A percentile compares a stretch with the other conserved stretches of the same genome.
Evolutionary conservation across 768 basidiomycete species (phyloP).

Genomic region (Astraeus odoratus): DNA sequence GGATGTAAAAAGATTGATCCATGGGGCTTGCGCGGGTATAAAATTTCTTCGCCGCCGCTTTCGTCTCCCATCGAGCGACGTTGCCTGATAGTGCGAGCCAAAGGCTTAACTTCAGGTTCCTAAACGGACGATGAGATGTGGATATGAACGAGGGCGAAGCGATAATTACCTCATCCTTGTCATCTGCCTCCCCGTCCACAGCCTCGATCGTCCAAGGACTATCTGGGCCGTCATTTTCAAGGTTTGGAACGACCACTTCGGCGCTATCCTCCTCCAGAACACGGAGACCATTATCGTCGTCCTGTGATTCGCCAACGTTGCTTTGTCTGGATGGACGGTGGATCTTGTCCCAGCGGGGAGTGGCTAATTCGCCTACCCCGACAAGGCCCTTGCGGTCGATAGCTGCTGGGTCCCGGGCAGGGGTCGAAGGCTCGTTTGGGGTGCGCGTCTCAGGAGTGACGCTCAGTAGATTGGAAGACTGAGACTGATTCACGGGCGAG

Average conservation of each 20-base stretch:
- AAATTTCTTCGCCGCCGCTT: conserved; percentile 85
- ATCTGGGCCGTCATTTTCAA: conserved; percentile 53
- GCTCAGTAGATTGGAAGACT: conserved; percentile 30
- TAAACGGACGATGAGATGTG: conserved; percentile 1
- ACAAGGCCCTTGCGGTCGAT: conserved; percentile 86
- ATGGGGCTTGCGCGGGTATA: conserved; percentile 66
- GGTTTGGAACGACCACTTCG: conserved; percentile 22
- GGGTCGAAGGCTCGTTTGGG: conserved; percentile 52
- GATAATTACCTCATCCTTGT: conserved; percentile 54
- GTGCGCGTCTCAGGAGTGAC: conserved; percentile 57
- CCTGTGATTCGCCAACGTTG: conserved; percentile 34
- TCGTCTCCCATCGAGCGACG: conserved; percentile 70
- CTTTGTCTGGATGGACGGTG: conserved; percentile 24
- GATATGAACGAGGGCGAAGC: not conserved
- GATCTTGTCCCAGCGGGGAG: conserved; percentile 84
- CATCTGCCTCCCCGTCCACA: conserved; percentile 71
- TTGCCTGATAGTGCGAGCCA: conserved; percentile 46
- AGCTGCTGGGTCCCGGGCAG: conserved; percentile 65
- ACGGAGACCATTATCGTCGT: conserved; percentile 32
- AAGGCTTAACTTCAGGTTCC: conserved; percentile 39
- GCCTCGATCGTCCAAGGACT: conserved; percentile 90
- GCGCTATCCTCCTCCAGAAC: conserved; percentile 25
- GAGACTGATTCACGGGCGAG: conserved; percentile 49
- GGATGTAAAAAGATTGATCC: conserved; percentile 25
- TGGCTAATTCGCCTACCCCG: conserved; percentile 92